phyloP scores from a whole-genome alignment of 2,329 filamentous ascomycete species.

The Fusarium sp. region DNA sequence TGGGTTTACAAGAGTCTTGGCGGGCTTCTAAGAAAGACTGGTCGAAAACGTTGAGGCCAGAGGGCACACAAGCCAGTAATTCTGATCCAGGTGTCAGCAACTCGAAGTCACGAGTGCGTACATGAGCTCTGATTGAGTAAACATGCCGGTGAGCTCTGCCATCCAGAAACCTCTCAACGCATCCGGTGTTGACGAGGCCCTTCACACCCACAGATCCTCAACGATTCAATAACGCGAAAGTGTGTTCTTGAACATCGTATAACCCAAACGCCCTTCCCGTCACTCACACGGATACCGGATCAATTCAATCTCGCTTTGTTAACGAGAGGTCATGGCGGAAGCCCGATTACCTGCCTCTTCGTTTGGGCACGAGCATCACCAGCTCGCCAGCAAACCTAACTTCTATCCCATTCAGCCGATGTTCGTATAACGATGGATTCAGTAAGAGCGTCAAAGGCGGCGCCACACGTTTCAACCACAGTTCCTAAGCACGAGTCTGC shows the following conservation, averaged over 20 bases:
- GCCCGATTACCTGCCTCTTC: not conserved
- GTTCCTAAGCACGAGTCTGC: not conserved
- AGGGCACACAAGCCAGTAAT: slow-evolving; percentile 69
- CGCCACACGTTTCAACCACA: not conserved
- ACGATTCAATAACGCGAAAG: slow-evolving; percentile 16
- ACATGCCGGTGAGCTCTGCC: slow-evolving; percentile 85
- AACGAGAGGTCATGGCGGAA: not conserved
- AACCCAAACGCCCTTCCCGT: not conserved
- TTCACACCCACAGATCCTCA: slow-evolving; percentile 68
- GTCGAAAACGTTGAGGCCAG: slow-evolving; percentile 84
- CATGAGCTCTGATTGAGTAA: slow-evolving; percentile 69
- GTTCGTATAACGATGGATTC: not conserved
- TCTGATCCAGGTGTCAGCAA: not conserved
- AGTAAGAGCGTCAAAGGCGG: not conserved
- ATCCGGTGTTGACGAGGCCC: slow-evolving; percentile 81
- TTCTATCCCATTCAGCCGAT: not conserved
- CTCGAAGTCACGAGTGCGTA: slow-evolving; percentile 2
- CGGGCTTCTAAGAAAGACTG: slow-evolving; percentile 81
- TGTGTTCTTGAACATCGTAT: not conserved
- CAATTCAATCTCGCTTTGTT: not conserved
- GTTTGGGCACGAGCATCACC: not conserved
- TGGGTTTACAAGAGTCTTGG: slow-evolving; percentile 78
- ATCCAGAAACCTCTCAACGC: slow-evolving; percentile 79
- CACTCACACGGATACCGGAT: not conserved
- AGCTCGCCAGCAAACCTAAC: not conserved